A percentile compares a stretch with the other conserved stretches of the same genome.
Evolutionary conservation across 805 yeast genomes (phyloP).

Genomic region (Kluyveromyces nonfermentans): DNA sequence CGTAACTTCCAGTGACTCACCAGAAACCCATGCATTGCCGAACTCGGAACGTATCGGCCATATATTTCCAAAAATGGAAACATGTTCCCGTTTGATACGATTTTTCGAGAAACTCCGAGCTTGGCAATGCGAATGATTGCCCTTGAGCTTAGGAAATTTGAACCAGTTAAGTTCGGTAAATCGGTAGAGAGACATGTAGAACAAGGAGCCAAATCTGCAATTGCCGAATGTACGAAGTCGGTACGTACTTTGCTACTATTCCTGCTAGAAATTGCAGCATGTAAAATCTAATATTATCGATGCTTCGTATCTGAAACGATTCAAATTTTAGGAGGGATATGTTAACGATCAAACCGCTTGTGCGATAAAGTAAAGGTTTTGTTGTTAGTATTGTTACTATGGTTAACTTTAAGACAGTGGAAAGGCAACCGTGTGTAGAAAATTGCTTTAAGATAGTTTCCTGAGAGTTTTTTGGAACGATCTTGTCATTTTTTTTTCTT

Average conservation of each 20-base stretch:
- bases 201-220: neutral
- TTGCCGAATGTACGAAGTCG: neutral
- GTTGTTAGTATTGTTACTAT: no score
- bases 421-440: no score
- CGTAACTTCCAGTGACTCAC: no score
- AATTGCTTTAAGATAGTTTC: no score
- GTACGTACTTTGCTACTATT: neutral
- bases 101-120: neutral
- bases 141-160: neutral
- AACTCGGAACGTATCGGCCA: neutral
- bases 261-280: neutral
- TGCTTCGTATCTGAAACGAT: no score
- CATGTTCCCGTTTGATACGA: neutral
- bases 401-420: no score
- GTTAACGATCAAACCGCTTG: no score
- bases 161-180: neutral
- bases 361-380: no score
- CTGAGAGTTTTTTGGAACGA: no score
- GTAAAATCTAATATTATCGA: no score
- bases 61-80: neutral
- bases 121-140: neutral
- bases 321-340: no score
- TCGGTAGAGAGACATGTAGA: neutral
- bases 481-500: neutral
- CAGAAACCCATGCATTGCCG: no score